Base-by-base conservation (phyloP, 2,329 filamentous ascomycete species). In the Aspergillus cejpii region DNA sequence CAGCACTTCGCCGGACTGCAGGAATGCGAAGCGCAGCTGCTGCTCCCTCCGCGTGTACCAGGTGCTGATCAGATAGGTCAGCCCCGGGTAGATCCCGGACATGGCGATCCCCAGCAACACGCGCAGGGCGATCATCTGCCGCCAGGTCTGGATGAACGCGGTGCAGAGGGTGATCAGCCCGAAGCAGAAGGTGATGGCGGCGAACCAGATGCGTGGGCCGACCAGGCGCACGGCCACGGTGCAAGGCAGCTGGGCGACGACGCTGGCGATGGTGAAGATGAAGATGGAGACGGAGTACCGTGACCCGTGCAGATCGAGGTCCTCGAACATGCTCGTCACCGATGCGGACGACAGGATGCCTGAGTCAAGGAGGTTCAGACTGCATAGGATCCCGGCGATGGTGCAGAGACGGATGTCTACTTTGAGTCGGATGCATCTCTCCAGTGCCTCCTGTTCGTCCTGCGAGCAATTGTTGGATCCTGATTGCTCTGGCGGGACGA, bases 201-300 rank as follows among this genome's bases (percentile, higher is more conserved):
- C 65, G 57, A 85, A 83, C 74, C 78, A 83, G 39, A 76, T 59
- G 11, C 83, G 72, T 0, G 83, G 84, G 0, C 83, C 82, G 39
- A 84, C 71, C 1, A 78, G 74, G 37, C 83, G 74, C 21, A 85
- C 79, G 1, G 80, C 78, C 36, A 86, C 73, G 0, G 83, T 86
- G 1, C 79, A 80, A 0, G 83, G 83, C 6, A 86, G 67, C 60
- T 86, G 83, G 56, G 84, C 85, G 7, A 75, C 74, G 31, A 87
- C 81, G 55, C 76, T 80, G 4, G 81, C 73, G 44, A 86, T 74
- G 7, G 83, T 85, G 64, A 86, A 85, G 60, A 86, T 84, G 67
- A 86, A 83, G 45, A 87, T 86, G 17, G 80, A 76, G 3, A 86
- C 76, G 1, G 80, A 83, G 54, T 83, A 87, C 29, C 82, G 73